Evolutionary conservation across 2,329 filamentous ascomycete species (phyloP).

Genomic region (Chaetomiaceae sp.): DNA sequence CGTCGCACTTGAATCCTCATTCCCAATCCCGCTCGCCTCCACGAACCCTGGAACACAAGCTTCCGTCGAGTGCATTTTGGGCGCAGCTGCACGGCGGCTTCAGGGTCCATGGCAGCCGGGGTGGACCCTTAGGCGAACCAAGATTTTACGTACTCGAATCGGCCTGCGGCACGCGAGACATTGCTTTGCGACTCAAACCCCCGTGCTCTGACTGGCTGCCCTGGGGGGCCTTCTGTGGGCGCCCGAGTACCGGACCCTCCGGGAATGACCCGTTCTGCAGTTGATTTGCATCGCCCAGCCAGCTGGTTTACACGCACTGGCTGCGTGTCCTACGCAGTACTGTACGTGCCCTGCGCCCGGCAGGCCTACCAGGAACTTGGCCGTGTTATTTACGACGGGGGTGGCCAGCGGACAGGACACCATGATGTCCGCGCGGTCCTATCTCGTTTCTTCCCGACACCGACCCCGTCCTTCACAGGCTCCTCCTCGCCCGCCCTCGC

Average conservation of each 20-base stretch:
- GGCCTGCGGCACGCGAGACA: conserved; percentile 17
- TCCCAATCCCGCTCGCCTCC: no score
- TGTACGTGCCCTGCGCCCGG: not conserved
- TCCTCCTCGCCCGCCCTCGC: conserved; percentile 19
- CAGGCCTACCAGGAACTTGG: no score
- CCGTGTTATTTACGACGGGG: not conserved
- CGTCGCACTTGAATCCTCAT: no score
- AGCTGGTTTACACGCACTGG: conserved; percentile 11
- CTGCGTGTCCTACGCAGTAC: not conserved
- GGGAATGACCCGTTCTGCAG: conserved; percentile 24
- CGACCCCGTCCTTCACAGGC: conserved; percentile 6
- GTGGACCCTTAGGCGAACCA: conserved; percentile 17
- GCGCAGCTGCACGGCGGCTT: not conserved
- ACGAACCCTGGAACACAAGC: conserved; percentile 12
- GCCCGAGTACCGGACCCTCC: conserved; percentile 13
- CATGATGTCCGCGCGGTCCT: conserved; percentile 40
- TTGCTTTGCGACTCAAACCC: conserved; percentile 4
- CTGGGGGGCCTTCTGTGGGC: not conserved
- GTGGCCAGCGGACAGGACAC: conserved; percentile 20
- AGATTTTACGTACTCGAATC: conserved; percentile 33
- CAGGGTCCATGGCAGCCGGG: conserved; percentile 12
- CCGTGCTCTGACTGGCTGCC: conserved; percentile 14
- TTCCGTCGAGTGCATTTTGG: not conserved
- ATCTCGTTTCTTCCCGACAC: conserved; percentile 36
- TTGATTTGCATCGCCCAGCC: conserved; percentile 16